These are phyloP conservation scores for Albizia julibrissin DNA, from an alignment of 306 rosid species.

Conservation along the genomic window DNA sequence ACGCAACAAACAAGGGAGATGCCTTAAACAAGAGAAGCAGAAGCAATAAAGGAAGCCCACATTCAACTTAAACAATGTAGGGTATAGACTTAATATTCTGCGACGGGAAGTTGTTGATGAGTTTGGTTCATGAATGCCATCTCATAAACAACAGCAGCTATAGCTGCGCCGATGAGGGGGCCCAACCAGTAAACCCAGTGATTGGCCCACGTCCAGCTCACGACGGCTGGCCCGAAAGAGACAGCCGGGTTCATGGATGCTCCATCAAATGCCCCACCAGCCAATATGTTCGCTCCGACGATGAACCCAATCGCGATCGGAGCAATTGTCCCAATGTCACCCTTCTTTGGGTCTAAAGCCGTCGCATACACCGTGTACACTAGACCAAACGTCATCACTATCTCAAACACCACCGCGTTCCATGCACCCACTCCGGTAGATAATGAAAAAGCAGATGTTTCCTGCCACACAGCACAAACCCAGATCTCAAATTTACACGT, in stretches of 20 bases:
- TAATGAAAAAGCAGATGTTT: slow-evolving; percentile 62
- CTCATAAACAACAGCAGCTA: slow-evolving; percentile 66
- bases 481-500: not conserved
- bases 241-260: slow-evolving; percentile 93
- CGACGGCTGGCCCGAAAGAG: slow-evolving; percentile 85
- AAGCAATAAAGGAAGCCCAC: slow-evolving; percentile 32
- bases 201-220: slow-evolving; percentile 69
- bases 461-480: slow-evolving; percentile 43
- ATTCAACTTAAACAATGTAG: not conserved
- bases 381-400: slow-evolving; percentile 80
- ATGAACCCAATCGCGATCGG: slow-evolving; percentile 85
- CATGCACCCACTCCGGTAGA: slow-evolving; percentile 62
- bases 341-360: slow-evolving; percentile 74
- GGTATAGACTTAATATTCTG: slow-evolving; percentile 44
- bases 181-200: slow-evolving; percentile 91
- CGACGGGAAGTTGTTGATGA: slow-evolving; percentile 57
- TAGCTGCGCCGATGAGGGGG: slow-evolving; percentile 60
- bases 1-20: slow-evolving; percentile 35
- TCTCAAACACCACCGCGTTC: slow-evolving; percentile 75
- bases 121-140: slow-evolving; percentile 56
- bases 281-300: slow-evolving; percentile 81
- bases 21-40: slow-evolving; percentile 19
- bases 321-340: slow-evolving; percentile 66
- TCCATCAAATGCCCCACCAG: slow-evolving; percentile 84
- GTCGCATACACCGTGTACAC: slow-evolving; percentile 84